These are phyloP conservation scores for Apiosordaria backusii DNA, from an alignment of 495 filamentous ascomycete species.

Conservation along the genomic window DNA sequence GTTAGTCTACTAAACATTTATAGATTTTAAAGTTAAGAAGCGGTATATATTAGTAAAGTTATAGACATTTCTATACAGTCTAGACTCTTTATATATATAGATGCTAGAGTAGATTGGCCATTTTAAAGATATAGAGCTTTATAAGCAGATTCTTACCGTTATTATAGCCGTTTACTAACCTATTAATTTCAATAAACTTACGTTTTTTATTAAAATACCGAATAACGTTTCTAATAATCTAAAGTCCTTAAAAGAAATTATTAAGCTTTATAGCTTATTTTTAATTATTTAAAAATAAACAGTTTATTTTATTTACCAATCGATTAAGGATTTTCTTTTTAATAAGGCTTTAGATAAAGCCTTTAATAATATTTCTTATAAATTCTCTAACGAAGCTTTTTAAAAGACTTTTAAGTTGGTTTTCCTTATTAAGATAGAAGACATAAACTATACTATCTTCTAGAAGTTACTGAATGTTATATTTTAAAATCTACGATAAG, in stretches of 20 bases:
- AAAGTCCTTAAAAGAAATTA: too few species aligned
- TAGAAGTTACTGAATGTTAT: slow-evolving; percentile 28
- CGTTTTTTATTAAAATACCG: too few species aligned
- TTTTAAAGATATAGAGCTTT: too few species aligned
- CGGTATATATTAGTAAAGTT: slow-evolving; percentile 15
- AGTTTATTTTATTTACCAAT: too few species aligned
- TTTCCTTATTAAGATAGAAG: neutral
- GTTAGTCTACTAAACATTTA: slow-evolving; percentile 26
- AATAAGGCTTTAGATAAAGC: slow-evolving; percentile 28
- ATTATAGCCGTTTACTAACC: too few species aligned
- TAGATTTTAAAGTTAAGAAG: neutral
- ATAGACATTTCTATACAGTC: slow-evolving; percentile 17
- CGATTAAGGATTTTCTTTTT: slow-evolving; percentile 18
- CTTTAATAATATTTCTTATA: too few species aligned
- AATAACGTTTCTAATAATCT: too few species aligned
- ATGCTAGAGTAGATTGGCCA: too few species aligned
- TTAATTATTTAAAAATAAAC: too few species aligned
- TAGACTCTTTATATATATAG: slow-evolving; percentile 4
- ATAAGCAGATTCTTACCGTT: too few species aligned
- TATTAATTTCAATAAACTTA: too few species aligned
- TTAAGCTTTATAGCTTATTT: too few species aligned
- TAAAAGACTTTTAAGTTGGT: slow-evolving; percentile 8
- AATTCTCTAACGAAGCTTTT: slow-evolving; percentile 43
- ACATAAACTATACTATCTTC: slow-evolving; percentile 21
- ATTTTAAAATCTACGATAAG: slow-evolving; percentile 8